These are phyloP conservation scores for Boletellus ananiceps DNA, from an alignment of 768 basidiomycete genomes.

Conservation along the genomic window DNA sequence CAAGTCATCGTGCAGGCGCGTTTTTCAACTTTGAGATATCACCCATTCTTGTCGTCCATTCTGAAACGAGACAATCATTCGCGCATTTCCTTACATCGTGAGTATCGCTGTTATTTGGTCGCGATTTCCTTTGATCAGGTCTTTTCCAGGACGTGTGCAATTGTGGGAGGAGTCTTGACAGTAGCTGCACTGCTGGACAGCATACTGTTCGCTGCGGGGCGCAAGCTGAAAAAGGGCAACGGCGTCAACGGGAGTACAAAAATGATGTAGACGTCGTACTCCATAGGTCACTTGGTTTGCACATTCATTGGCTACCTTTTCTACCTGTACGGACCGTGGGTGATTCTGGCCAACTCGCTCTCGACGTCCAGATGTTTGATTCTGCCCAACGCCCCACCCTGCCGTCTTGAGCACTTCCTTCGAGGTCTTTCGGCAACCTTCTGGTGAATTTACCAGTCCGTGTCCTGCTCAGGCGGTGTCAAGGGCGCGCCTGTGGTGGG, in stretches of 20 bases:
- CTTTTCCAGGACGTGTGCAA: slow-evolving; percentile 79
- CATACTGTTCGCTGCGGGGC: slow-evolving; percentile 77
- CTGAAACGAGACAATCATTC: slow-evolving; percentile 88
- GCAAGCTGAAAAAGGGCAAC: slow-evolving; percentile 62
- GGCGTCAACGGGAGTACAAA: slow-evolving; percentile 28
- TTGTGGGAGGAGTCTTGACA: slow-evolving; percentile 95
- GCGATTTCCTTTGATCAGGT: not conserved
- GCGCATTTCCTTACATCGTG: slow-evolving; percentile 98
- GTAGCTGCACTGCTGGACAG: slow-evolving; percentile 88
- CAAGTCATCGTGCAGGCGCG: slow-evolving; percentile 44
- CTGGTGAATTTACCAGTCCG: no score
- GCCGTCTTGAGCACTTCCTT: no score
- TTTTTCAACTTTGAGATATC: slow-evolving; percentile 97
- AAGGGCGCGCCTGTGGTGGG: no score
- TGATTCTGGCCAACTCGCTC: slow-evolving; percentile 14
- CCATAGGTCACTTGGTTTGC: slow-evolving; percentile 5
- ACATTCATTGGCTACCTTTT: slow-evolving; percentile 17
- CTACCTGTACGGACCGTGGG: not conserved
- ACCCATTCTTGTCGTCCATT: slow-evolving; percentile 90
- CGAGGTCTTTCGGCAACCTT: no score
- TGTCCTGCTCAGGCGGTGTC: no score
- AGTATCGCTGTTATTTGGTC: slow-evolving; percentile 30
- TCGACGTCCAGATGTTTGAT: slow-evolving; percentile 16
- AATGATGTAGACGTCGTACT: slow-evolving; percentile 26
- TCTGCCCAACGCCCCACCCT: slow-evolving; percentile 8